Base-by-base conservation (phyloP, 2,329 filamentous ascomycete genomes). In the Microdochium paspali region DNA sequence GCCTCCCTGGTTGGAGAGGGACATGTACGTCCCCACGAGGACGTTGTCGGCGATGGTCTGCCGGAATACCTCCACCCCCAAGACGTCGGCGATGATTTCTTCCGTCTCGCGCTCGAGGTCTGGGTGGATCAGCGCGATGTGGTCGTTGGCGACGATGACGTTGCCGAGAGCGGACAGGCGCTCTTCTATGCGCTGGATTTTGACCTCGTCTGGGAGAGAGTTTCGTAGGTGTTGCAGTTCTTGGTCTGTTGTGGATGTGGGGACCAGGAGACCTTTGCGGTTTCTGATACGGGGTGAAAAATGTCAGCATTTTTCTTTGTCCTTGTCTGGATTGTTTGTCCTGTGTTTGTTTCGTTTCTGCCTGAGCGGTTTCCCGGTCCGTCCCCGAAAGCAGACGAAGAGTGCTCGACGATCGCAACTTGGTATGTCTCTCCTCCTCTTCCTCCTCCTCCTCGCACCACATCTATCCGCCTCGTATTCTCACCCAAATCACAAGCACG, bases 11-110 rank as follows among this genome's bases (percentile, higher is more conserved):
- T 98, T 98, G 60, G 86, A 91, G 52, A 98, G 77, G 47, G 87
- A 81, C 90, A 97, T 97, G 76, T 98, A 98, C 45, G 84, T 90
- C 51, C 93, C 93, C 31, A 94, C 93, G 24, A 98, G 82, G 49
- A 98, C 93, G 64, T 97, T 96, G 70, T 96, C 90, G 60, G 91
- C 90, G 51, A 98, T 86, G 44, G 93, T 97, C 74, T 98, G 93
- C 53, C 88, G 76, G 72, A 93, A 94, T 10, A 93, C 87, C 67
- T 94, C 87, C 49, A 94, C 87, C 53, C 87, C 87, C 20, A 94
- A 73, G 50, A 95, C 88, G 65, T 98, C 93, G 59, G 93, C 89
- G 63, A 98, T 90, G 58, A 98, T 96, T 73, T 98, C 93, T 71
- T 98, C 93, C 15, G 90, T 96, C 74, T 98, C 93, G 52, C 91